Base-by-base conservation (phyloP, 306 rosid species). In the Lablab purpureus region DNA sequence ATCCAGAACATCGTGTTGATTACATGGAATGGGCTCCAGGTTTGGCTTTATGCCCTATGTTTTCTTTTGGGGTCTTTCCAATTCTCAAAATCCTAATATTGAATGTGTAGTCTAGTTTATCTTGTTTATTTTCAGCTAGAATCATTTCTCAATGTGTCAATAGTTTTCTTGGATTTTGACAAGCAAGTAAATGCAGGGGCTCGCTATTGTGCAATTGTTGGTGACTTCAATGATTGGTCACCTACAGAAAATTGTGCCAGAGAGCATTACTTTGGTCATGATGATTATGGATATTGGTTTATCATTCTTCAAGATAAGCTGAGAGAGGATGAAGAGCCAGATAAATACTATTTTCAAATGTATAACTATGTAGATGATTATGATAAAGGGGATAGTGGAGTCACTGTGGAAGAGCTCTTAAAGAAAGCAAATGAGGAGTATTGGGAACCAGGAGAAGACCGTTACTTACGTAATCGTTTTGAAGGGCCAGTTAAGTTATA, bases 11-110 rank as follows among this genome's bases (percentile, higher is more conserved):
- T 80, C 88, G 98, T 41, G 98, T 81, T 47, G 99, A 95, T 84
- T 95, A 89, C 77, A 86, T 95, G 98, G 99, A 95, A 74, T 92
- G 99, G 99, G 99, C 99, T 83, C 99, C 99, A 88, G 97, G 97
- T 94, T 89, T 82, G 92, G 76, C 69, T 41, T 66, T 49, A 68
- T 80, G 41, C 63, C 59, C 41, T 50, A 74, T 30, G 71, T 46
- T 81, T 69, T 74, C 41, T 84, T 80, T 66, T 71, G n/a, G 54
- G 27, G 18, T 49, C 60, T 74, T 12, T 55, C 17, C 45, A 60
- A 3, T 62, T 87, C 59, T 66, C 5, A 32, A 43, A 45, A 43
- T 23, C 34, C 27, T 9, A 66, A 71, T 73, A 10, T 60, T 40
- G 74, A 70, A 27, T 62, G 17, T 37, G 52, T 63, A 27, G 80